Conservation (phyloP, 768 basidiomycete species). For the Mycena latifolia region DNA sequence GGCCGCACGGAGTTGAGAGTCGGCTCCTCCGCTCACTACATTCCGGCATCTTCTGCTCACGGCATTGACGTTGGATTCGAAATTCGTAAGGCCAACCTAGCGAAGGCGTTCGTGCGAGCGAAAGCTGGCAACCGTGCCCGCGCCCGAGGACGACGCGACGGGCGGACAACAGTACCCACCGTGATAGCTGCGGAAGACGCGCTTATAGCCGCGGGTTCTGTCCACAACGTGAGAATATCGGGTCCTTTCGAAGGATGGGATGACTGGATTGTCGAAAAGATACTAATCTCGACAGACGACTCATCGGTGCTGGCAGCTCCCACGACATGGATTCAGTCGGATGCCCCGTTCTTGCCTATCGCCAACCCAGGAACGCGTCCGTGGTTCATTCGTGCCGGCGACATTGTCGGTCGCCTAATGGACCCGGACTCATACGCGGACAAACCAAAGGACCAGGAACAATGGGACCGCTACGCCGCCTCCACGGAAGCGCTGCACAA, state of each 20-base stretch:
- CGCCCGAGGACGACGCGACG: too few relatives aligned
- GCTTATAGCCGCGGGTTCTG: not conserved
- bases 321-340: not conserved
- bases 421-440: conserved; percentile 10
- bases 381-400: not conserved
- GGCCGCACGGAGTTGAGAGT: too few relatives aligned
- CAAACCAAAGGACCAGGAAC: not conserved
- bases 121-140: too few relatives aligned
- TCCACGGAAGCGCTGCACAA: conserved; percentile 20
- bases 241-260: not conserved
- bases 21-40: too few relatives aligned
- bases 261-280: not conserved
- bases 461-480: not conserved
- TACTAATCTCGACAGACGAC: conserved; percentile 13
- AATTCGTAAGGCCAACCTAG: too few relatives aligned
- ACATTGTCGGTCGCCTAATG: conserved; percentile 4
- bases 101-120: too few relatives aligned
- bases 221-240: not conserved
- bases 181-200: conserved; percentile 6
- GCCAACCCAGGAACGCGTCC: not conserved
- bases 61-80: too few relatives aligned
- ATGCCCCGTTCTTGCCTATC: not conserved
- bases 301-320: not conserved
- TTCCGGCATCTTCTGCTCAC: too few relatives aligned
- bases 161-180: too few relatives aligned